Percentiles rank a stretch among this genome's conserved stretches.
These are phyloP conservation scores for Phlebiopsis gigantea DNA, from an alignment of 768 basidiomycete genomes.

Conservation along the genomic window DNA sequence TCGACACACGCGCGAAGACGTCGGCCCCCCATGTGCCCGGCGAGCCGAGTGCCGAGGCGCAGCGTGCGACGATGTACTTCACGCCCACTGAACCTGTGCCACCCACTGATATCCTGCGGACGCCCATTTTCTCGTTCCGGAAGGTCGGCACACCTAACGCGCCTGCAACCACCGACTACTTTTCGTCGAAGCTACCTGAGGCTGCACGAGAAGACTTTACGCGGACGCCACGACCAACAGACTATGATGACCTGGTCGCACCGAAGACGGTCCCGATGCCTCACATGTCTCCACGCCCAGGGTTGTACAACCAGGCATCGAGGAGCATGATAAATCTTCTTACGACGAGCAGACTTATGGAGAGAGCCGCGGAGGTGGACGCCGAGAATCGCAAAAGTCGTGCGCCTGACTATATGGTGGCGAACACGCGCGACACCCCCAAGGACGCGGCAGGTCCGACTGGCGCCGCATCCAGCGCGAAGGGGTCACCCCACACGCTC, in stretches of 20 bases:
- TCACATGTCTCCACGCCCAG: conserved; percentile 28
- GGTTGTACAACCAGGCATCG: conserved; percentile 55
- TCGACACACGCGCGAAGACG: neutral
- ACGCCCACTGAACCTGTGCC: conserved; percentile 12
- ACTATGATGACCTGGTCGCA: conserved; percentile 6
- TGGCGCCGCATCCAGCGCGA: neutral
- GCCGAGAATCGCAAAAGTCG: conserved; percentile 8
- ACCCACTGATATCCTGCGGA: conserved; percentile 4
- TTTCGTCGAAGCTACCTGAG: conserved; percentile 18
- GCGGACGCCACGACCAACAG: conserved; percentile 24
- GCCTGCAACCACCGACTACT: conserved; percentile 23
- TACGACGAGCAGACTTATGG: conserved; percentile 15
- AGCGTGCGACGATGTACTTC: conserved; percentile 15
- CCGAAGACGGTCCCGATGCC: conserved; percentile 24
- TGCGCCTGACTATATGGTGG: neutral
- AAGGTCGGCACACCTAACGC: conserved; percentile 2
- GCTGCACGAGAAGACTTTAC: conserved; percentile 8
- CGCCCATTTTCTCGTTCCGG: conserved; percentile 15
- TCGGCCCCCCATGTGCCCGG: neutral
- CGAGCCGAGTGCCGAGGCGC: neutral
- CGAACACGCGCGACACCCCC: conserved; percentile 3
- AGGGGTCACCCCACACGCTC: conserved; percentile 32
- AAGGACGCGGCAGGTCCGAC: neutral
- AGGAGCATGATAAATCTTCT: conserved; percentile 59
- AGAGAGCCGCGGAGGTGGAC: conserved; percentile 15